phyloP scores from a whole-genome alignment of 2,329 filamentous ascomycete genomes.

The Aspergillus viridinutans region DNA sequence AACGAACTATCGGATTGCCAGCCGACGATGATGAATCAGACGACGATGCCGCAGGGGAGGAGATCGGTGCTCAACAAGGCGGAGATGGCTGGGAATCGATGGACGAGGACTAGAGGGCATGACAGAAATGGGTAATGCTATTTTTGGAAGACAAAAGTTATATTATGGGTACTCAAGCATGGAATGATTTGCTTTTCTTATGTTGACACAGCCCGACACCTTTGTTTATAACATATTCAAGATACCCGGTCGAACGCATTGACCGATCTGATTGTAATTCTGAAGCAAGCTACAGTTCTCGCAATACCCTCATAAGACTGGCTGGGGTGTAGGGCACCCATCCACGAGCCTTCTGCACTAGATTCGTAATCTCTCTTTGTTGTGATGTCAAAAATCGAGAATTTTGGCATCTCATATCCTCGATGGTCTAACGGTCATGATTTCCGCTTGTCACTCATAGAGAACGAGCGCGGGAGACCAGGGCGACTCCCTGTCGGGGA shows the following conservation, averaged over 20 bases:
- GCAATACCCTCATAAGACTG: background rate
- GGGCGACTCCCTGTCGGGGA: slow-evolving; percentile 10
- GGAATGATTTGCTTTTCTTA: background rate
- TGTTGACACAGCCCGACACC: background rate
- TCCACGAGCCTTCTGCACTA: background rate
- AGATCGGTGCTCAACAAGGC: slow-evolving; percentile 45
- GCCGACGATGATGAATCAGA: slow-evolving; percentile 63
- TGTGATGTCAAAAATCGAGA: too few species aligned
- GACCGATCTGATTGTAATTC: background rate
- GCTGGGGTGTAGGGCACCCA: background rate
- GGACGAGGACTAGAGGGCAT: slow-evolving; percentile 45
- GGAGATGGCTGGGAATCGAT: slow-evolving; percentile 53
- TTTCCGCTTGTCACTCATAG: slow-evolving; percentile 9
- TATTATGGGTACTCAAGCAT: background rate
- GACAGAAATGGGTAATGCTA: background rate
- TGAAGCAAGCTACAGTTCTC: background rate
- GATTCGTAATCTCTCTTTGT: too few species aligned
- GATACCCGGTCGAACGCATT: slow-evolving; percentile 12
- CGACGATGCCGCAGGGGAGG: slow-evolving; percentile 55
- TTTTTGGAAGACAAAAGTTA: background rate
- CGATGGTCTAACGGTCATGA: slow-evolving; percentile 13
- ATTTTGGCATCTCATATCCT: slow-evolving; percentile 10
- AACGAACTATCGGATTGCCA: slow-evolving; percentile 72
- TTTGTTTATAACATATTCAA: slow-evolving; percentile 12
- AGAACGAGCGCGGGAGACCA: slow-evolving; percentile 11